These are phyloP conservation scores for Phytophthora boehmeriae DNA, from an alignment of 352 stramenopile genomes.

Conservation along the genomic window DNA sequence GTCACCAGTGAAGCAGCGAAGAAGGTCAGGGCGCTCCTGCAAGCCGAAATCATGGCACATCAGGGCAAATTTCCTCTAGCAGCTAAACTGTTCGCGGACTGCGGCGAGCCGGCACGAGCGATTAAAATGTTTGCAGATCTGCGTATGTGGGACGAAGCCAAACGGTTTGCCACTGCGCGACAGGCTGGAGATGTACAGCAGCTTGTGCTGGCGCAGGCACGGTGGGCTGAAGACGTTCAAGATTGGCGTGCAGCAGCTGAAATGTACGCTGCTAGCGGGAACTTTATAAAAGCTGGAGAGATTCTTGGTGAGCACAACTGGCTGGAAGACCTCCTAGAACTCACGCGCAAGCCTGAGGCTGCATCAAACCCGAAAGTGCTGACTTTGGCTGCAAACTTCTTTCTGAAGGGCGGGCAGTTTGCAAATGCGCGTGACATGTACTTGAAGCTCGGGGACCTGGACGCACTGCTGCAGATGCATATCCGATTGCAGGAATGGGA, in stretches of 20 bases:
- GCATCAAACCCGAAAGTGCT: slow-evolving; percentile 50
- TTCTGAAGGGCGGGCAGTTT: slow-evolving; percentile 78
- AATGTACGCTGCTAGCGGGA: slow-evolving; percentile 92
- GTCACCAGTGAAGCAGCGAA: slow-evolving; percentile 48
- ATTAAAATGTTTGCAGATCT: slow-evolving; percentile 95
- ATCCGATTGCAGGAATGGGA: slow-evolving; percentile 92
- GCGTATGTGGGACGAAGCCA: slow-evolving; percentile 94
- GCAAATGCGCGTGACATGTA: slow-evolving; percentile 82
- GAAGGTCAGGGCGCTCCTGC: slow-evolving; percentile 69
- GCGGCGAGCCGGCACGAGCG: slow-evolving; percentile 78
- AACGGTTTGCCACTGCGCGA: slow-evolving; percentile 85
- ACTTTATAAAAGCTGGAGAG: slow-evolving; percentile 79
- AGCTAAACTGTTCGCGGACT: slow-evolving; percentile 88
- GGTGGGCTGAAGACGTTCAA: slow-evolving; percentile 92
- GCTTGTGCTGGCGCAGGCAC: slow-evolving; percentile 89
- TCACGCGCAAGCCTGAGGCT: slow-evolving; percentile 67
- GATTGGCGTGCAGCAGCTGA: slow-evolving; percentile 92
- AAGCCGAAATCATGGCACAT: slow-evolving; percentile 93
- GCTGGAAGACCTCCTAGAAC: slow-evolving; percentile 85
- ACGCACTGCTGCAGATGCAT: slow-evolving; percentile 90
- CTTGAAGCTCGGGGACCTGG: slow-evolving; percentile 82
- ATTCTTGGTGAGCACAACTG: slow-evolving; percentile 89
- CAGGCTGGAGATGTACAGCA: slow-evolving; percentile 88
- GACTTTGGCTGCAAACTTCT: slow-evolving; percentile 62
- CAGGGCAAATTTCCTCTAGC: slow-evolving; percentile 92